Conservation (phyloP, 305 asterid genomes). For the Fraxinus floribunda region DNA sequence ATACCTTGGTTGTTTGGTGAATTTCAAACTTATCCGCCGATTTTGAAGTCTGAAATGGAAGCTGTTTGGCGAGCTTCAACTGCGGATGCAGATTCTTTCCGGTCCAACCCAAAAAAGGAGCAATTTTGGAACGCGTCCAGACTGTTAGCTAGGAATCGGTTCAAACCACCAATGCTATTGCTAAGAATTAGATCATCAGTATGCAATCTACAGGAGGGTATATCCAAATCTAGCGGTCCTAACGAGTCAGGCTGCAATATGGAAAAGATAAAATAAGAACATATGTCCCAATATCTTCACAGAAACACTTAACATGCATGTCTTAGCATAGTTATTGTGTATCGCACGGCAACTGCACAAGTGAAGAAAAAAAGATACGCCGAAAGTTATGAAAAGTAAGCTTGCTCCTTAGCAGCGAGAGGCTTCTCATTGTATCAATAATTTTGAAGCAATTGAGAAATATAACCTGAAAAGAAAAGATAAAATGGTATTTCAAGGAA, state of each 20-base stretch:
- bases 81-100: conserved; percentile 61
- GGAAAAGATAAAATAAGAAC: conserved; percentile 29
- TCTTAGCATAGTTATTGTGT: neutral
- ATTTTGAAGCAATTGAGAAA: neutral
- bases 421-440: neutral
- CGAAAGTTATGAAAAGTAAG: conserved; percentile 10
- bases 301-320: neutral
- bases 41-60: conserved; percentile 51
- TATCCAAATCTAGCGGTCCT: conserved; percentile 91
- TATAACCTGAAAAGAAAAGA: conserved; percentile 3
- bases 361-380: neutral
- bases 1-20: conserved; percentile 6
- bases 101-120: conserved; percentile 78
- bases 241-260: conserved; percentile 82
- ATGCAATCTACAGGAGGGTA: conserved; percentile 82
- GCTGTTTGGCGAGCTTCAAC: conserved; percentile 52
- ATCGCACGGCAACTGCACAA: neutral
- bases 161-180: conserved; percentile 88
- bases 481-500: conserved; percentile 23
- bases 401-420: neutral
- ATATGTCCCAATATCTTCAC: conserved; percentile 5
- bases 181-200: conserved; percentile 76
- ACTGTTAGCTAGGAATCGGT: conserved; percentile 85
- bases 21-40: conserved; percentile 51
- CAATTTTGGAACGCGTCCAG: conserved; percentile 87